These are phyloP conservation scores for Globisporangium nodosum DNA, from an alignment of 352 stramenopile genomes.

Conservation along the genomic window DNA sequence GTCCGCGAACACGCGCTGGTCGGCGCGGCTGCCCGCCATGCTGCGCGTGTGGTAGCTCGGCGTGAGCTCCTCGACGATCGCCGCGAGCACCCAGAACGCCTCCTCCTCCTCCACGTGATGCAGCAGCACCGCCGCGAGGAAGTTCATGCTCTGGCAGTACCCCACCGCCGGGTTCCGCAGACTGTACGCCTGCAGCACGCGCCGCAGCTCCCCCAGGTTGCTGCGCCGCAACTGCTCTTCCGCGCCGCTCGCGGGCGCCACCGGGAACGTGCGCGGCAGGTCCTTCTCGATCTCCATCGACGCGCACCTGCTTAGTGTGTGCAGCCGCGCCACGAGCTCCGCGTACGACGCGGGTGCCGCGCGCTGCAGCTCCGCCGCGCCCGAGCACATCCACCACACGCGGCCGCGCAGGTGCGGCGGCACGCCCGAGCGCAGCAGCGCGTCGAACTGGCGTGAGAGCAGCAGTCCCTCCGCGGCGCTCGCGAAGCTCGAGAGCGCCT, in stretches of 20 bases:
- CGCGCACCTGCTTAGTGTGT: slow-evolving; percentile 56
- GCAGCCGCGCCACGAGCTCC: slow-evolving; percentile 41
- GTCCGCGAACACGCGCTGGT: slow-evolving; percentile 85
- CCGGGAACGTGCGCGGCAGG: slow-evolving; percentile 74
- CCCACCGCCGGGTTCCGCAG: slow-evolving; percentile 78
- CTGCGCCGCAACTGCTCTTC: slow-evolving; percentile 20
- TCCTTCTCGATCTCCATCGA: slow-evolving; percentile 89
- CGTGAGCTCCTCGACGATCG: slow-evolving; percentile 88
- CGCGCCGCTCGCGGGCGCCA: slow-evolving; percentile 18
- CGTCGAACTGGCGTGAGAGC: slow-evolving; percentile 59
- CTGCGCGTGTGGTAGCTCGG: slow-evolving; percentile 84
- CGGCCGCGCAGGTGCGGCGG: slow-evolving; percentile 56
- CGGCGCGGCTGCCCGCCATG: slow-evolving; percentile 86
- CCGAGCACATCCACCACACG: slow-evolving; percentile 83
- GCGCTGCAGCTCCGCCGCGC: slow-evolving; percentile 42
- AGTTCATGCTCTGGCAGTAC: slow-evolving; percentile 91
- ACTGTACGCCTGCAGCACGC: slow-evolving; percentile 82
- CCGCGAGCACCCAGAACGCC: slow-evolving; percentile 81
- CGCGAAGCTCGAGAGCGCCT: slow-evolving; percentile 41
- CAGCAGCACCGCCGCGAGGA: slow-evolving; percentile 71
- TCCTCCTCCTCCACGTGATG: slow-evolving; percentile 83
- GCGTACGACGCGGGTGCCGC: slow-evolving; percentile 46
- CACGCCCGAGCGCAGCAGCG: slow-evolving; percentile 54
- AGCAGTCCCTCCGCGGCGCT: slow-evolving; percentile 45
- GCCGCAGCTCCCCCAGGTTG: slow-evolving; percentile 58